Evolutionary conservation across 768 basidiomycete species (phyloP).

Genomic region (Naematelia encephala): DNA sequence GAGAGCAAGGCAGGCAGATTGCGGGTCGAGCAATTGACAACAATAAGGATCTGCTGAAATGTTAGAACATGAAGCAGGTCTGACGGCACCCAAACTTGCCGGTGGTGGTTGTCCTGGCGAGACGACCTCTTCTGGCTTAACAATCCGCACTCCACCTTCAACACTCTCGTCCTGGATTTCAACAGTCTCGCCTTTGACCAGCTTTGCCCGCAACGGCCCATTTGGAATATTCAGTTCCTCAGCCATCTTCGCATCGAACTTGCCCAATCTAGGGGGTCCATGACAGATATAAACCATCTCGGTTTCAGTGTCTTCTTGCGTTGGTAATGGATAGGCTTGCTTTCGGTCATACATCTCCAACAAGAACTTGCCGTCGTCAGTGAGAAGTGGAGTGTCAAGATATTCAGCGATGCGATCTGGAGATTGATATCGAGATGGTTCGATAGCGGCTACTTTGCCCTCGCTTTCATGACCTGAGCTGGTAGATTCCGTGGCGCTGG

Average conservation of each 20-base stretch:
- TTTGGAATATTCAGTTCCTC: constrained; percentile 61
- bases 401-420: not conserved
- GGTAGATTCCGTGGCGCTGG: too few relatives aligned
- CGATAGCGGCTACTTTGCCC: too few relatives aligned
- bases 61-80: not conserved
- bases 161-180: constrained; percentile 49
- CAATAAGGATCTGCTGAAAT: constrained; percentile 49
- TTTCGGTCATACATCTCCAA: constrained; percentile 7
- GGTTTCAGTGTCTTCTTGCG: constrained; percentile 23
- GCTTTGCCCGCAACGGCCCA: constrained; percentile 60
- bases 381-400: not conserved
- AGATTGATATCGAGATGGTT: not conserved
- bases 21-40: constrained; percentile 67
- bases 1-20: constrained; percentile 19
- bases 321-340: constrained; percentile 21
- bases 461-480: too few relatives aligned
- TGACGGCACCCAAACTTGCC: not conserved
- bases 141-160: constrained; percentile 30
- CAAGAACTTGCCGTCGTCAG: not conserved
- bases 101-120: not conserved
- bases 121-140: constrained; percentile 39
- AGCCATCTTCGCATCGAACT: constrained; percentile 70
- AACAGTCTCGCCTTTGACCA: constrained; percentile 67
- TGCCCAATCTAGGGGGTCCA: constrained; percentile 58
- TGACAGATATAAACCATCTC: constrained; percentile 48